These are phyloP conservation scores for Cladorrhinum sp. DNA, from an alignment of 2,329 filamentous ascomycete genomes.

Conservation along the genomic window DNA sequence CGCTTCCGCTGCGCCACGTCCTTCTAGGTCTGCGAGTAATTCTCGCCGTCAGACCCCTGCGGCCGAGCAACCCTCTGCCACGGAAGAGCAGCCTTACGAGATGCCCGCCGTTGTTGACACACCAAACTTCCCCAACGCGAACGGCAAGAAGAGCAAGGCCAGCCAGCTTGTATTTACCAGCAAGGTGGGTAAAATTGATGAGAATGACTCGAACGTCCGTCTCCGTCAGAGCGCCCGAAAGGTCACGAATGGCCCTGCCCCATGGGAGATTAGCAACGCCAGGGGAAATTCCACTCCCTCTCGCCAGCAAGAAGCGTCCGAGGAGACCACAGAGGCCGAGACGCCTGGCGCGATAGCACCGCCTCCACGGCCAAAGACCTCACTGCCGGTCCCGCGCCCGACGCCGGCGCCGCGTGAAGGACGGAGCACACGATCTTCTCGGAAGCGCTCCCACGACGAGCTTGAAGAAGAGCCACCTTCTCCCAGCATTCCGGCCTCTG, in stretches of 20 bases:
- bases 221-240: conserved; percentile 30
- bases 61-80: conserved; percentile 12
- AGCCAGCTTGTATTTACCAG: conserved; percentile 23
- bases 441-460: conserved; percentile 56
- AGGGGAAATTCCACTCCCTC: conserved; percentile 6
- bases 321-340: conserved; percentile 2
- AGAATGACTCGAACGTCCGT: conserved; percentile 27
- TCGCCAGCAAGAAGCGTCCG: neutral
- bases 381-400: conserved; percentile 19
- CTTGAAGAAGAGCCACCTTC: conserved; percentile 49
- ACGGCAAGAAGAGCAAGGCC: conserved; percentile 33
- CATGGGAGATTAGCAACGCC: conserved; percentile 11
- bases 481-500: conserved; percentile 48
- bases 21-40: conserved; percentile 6
- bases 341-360: conserved; percentile 11
- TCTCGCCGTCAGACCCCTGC: conserved; percentile 15
- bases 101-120: conserved; percentile 29
- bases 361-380: conserved; percentile 17
- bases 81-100: conserved; percentile 27
- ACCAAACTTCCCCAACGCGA: conserved; percentile 26
- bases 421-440: conserved; percentile 47
- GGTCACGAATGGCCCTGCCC: conserved; percentile 29
- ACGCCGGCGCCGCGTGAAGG: conserved; percentile 34
- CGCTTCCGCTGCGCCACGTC: conserved; percentile 18
- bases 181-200: conserved; percentile 28